Evolutionary conservation across 805 yeast species (phyloP).

Genomic region (Saccharomycodes ludwigii): DNA sequence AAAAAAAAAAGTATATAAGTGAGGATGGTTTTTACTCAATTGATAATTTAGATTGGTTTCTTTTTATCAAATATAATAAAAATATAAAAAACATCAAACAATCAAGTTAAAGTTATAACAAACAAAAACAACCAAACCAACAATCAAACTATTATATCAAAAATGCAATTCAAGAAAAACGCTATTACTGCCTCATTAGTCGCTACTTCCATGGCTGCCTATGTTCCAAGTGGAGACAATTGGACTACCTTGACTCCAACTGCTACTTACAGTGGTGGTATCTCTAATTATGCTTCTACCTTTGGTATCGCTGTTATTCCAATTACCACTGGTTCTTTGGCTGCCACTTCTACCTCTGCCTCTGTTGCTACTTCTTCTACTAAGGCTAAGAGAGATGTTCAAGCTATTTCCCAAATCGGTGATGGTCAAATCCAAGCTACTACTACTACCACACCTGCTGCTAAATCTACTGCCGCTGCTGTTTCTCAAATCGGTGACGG

Average conservation of each 20-base stretch:
- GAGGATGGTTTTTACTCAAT: too few relatives aligned
- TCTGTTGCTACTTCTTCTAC: conserved; percentile 24
- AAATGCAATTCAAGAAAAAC: conserved; percentile 14
- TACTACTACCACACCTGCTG: conserved; percentile 24
- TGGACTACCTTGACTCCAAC: conserved; percentile 64
- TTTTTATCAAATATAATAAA: too few relatives aligned
- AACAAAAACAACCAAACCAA: neutral
- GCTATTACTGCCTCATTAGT: conserved; percentile 29
- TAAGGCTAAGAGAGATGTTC: conserved; percentile 25
- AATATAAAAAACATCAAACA: too few relatives aligned
- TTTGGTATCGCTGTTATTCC: conserved; percentile 64
- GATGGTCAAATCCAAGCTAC: conserved; percentile 52
- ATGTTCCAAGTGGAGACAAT: conserved; percentile 47
- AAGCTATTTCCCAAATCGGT: conserved; percentile 42
- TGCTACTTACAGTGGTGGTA: conserved; percentile 40
- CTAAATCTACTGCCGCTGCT: conserved; percentile 20
- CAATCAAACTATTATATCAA: too few relatives aligned
- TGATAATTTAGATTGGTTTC: too few relatives aligned
- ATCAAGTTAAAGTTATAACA: too few relatives aligned
- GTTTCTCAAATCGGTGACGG: conserved; percentile 35
- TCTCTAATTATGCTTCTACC: conserved; percentile 39
- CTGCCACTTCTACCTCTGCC: conserved; percentile 24
- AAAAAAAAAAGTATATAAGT: too few relatives aligned
- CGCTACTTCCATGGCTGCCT: conserved; percentile 38
- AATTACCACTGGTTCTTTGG: conserved; percentile 20